Evolutionary conservation across 2,329 filamentous ascomycete species (phyloP).

Genomic region (Colletotrichum sp.): DNA sequence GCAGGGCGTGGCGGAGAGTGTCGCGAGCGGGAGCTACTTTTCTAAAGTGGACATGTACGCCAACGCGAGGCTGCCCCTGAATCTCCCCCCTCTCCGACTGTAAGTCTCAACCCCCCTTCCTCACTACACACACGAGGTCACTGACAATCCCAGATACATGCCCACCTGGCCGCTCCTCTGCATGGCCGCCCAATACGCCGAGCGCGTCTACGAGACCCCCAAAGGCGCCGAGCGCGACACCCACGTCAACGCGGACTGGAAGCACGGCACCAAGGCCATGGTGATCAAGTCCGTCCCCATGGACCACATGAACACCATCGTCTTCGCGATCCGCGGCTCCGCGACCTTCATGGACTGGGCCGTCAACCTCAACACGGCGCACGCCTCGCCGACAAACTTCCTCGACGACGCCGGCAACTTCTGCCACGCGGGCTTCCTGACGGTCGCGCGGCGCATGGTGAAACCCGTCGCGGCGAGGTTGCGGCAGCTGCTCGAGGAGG

Average conservation of each 20-base stretch:
- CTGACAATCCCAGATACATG: conserved; percentile 61
- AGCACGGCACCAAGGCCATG: conserved; percentile 82
- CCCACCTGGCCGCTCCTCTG: conserved; percentile 79
- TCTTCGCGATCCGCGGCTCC: conserved; percentile 84
- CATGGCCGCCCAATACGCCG: conserved; percentile 79
- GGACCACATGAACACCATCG: conserved; percentile 78
- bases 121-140: background rate
- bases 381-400: conserved; percentile 70
- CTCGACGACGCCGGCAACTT: conserved; percentile 79
- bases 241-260: conserved; percentile 75
- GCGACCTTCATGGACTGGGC: conserved; percentile 86
- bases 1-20: conserved; percentile 19
- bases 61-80: conserved; percentile 75
- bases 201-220: conserved; percentile 74
- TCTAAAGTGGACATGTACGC: conserved; percentile 80
- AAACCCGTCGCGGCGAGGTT: conserved; percentile 74
- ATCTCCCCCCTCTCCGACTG: conserved; percentile 72
- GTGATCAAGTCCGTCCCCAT: conserved; percentile 81
- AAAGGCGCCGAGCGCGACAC: conserved; percentile 67
- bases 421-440: conserved; percentile 82
- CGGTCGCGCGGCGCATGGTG: conserved; percentile 78
- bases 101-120: conserved; percentile 39
- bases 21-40: conserved; percentile 45
- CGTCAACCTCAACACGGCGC: conserved; percentile 77
- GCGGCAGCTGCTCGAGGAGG: conserved; percentile 72